Base-by-base conservation (phyloP, 2,329 filamentous ascomycete genomes). In the Ampelomyces quisqualis region DNA sequence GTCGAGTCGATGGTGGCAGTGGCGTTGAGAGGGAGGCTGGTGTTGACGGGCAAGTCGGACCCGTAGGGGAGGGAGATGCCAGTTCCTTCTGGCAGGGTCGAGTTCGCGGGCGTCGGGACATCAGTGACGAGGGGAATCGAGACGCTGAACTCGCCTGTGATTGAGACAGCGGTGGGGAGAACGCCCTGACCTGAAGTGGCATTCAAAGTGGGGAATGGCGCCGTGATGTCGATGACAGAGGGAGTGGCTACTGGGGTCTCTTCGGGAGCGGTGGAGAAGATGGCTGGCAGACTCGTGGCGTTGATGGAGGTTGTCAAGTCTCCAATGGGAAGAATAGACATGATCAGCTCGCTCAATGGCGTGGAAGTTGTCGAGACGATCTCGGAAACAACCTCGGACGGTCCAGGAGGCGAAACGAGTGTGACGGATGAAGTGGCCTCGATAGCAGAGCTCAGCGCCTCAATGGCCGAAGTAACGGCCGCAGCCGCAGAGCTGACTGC, bases 301-400 rank as follows among this genome's bases (percentile, higher is more conserved):
- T 47, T 40, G 30, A 55, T 49, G 1, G 49, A 43, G 7, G 46
- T 53, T 2, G 36, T 39, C 34, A 51, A 14, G 2, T 36, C 23
- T 5, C 27, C 42, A 7, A 45, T 34, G 10, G 51, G 51, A 10
- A 55, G 40, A 23, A 55, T 55, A 26, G 46, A 31, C 14, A 31
- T 44, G 24, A 52, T 35, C n/a, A 43, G 18, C 5, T 40, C 45
- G 13, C n/a, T 27, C 4, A 30, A 10, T 14, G 35, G 14, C 7
- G 17, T 19, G 7, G 31, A 6, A 15, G 40, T 35, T 3, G 35
- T 38, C 20, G 23, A 20, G 27, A 28, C 10, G 33, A 24, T 6
- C 24, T 24, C 23, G 37, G 36, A 13, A 28, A 22, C 8, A 33
- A 26, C 17, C 21, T 24, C 20, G 13, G 31, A n/a, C 10, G 30